Percentiles rank a stretch among this genome's conserved stretches.
Conservation (phyloP, 345 rosid genomes). For the Rubroshorea leprosula region DNA sequence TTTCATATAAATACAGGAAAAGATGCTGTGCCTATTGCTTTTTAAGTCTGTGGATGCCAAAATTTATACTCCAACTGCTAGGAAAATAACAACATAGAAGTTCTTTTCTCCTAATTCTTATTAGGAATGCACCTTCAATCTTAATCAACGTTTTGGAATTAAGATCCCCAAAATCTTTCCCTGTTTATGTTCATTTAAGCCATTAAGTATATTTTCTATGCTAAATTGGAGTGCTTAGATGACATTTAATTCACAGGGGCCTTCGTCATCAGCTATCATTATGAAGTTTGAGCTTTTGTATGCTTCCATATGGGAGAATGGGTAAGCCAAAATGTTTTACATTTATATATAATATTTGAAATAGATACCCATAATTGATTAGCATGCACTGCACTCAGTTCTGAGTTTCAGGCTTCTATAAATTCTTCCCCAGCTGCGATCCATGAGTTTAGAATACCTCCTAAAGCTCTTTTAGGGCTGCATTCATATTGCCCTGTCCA, state of each 20-base stretch:
- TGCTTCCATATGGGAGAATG: conserved; percentile 51
- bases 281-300: conserved; percentile 91
- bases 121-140: background rate
- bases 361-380: background rate
- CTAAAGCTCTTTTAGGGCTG: conserved; percentile 87
- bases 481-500: conserved; percentile 93
- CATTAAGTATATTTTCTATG: background rate
- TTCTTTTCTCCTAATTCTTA: background rate
- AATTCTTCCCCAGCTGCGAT: conserved; percentile 57
- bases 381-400: conserved; percentile 31
- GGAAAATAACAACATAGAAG: background rate
- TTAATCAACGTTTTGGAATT: background rate
- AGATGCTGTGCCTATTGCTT: background rate
- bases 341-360: background rate
- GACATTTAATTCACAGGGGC: conserved; percentile 38
- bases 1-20: background rate
- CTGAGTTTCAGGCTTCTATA: conserved; percentile 41
- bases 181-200: background rate
- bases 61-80: background rate
- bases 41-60: background rate
- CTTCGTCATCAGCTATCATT: conserved; percentile 66
- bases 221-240: background rate
- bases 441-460: conserved; percentile 88
- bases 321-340: conserved; percentile 29
- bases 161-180: no score